Percentiles rank a stretch among this genome's conserved stretches.
Conservation (phyloP, 495 filamentous ascomycete species). For the Aspergillus haitiensis region DNA sequence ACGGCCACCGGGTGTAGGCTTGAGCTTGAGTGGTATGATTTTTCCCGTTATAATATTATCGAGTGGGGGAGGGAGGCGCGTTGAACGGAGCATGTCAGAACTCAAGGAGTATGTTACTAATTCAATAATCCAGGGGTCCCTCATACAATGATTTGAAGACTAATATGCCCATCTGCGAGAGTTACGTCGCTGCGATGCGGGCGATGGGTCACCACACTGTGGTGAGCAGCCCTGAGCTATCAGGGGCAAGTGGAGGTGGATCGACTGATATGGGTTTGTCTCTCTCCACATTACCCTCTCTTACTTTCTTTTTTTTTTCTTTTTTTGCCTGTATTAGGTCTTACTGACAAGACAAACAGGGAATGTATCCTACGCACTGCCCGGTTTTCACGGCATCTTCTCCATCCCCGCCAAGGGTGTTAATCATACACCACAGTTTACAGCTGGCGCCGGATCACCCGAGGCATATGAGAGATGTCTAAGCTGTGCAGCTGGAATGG, state of each 20-base stretch:
- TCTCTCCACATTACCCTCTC: too few relatives aligned
- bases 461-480: constrained; percentile 48
- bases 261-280: constrained; percentile 45
- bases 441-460: constrained; percentile 50
- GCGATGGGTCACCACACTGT: constrained; percentile 43
- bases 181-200: constrained; percentile 52
- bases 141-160: constrained; percentile 55
- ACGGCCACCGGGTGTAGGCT: constrained; percentile 56
- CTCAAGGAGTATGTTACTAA: background rate
- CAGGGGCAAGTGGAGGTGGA: constrained; percentile 27
- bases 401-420: constrained; percentile 49
- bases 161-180: constrained; percentile 49
- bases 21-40: constrained; percentile 40
- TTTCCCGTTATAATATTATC: background rate
- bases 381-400: constrained; percentile 59
- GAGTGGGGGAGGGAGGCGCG: background rate
- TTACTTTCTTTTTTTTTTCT: background rate
- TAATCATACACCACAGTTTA: constrained; percentile 58
- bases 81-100: too few relatives aligned
- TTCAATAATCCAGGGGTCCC: constrained; percentile 31
- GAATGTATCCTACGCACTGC: constrained; percentile 57
- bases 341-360: constrained; percentile 37
- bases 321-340: too few relatives aligned
- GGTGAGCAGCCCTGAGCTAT: constrained; percentile 42
- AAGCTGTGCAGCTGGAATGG: constrained; percentile 58